Percentiles rank a stretch among this genome's conserved stretches.
These are phyloP conservation scores for Alternaria brassicicola DNA, from an alignment of 2,329 filamentous ascomycete species.

Conservation along the genomic window DNA sequence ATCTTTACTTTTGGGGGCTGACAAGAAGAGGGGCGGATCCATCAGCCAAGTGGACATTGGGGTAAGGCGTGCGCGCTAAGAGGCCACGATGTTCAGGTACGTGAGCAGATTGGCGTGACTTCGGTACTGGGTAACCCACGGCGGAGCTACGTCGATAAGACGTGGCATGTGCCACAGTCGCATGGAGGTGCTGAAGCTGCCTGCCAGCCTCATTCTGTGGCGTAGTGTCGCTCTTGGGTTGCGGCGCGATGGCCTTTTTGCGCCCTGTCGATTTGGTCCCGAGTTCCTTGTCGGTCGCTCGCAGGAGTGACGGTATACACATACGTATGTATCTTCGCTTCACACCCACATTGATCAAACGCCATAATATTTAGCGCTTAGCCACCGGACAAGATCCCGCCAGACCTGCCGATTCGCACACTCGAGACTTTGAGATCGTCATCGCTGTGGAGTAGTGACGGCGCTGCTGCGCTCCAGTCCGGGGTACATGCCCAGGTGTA, in stretches of 20 bases:
- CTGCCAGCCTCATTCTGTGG: not conserved
- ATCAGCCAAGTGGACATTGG: constrained; percentile 11
- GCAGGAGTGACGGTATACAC: not conserved
- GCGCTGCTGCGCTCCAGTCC: constrained; percentile 27
- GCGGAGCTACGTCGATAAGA: constrained; percentile 16
- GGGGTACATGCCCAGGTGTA: constrained; percentile 31
- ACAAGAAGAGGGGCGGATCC: constrained; percentile 11
- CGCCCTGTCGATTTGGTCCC: not conserved
- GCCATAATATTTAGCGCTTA: constrained; percentile 6
- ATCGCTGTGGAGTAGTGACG: constrained; percentile 26
- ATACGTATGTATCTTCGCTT: not conserved
- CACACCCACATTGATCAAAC: constrained; percentile 13
- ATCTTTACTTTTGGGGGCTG: constrained; percentile 25
- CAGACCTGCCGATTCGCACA: constrained; percentile 27
- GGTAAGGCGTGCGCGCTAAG: constrained; percentile 13
- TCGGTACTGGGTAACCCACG: not conserved
- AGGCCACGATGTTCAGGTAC: constrained; percentile 20
- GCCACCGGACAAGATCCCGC: constrained; percentile 10
- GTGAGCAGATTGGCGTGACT: constrained; percentile 24
- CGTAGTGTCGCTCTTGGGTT: not conserved
- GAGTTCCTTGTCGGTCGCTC: not conserved
- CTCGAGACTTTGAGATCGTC: constrained; percentile 17
- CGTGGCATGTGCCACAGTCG: constrained; percentile 10
- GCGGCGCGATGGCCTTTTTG: not conserved
- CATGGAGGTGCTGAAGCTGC: constrained; percentile 4